Conservation (phyloP, 208 protist species). For the Angomonas ambiguus region DNA sequence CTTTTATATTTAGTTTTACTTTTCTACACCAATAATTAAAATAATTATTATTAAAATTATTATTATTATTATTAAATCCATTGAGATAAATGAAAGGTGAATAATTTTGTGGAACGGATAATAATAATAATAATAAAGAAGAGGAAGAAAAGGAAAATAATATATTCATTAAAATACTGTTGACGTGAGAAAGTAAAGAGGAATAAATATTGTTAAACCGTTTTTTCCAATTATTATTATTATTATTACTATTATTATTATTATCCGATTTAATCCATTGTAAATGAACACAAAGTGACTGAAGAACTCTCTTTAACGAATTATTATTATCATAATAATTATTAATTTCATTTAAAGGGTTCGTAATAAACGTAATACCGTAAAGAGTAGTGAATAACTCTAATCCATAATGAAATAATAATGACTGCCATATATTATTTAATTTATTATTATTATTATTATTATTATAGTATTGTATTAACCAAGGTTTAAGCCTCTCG, state of each 20-base stretch:
- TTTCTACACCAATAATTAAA: background rate
- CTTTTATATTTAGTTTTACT: background rate
- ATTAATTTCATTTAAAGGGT: too few relatives aligned
- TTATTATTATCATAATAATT: conserved; percentile 4
- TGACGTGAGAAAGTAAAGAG: background rate
- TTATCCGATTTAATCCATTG: background rate
- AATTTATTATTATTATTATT: conserved; percentile 4
- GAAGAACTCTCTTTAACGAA: too few relatives aligned
- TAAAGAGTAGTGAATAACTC: too few relatives aligned
- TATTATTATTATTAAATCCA: conserved; percentile 2
- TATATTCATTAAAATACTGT: background rate
- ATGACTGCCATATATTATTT: too few relatives aligned
- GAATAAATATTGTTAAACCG: background rate
- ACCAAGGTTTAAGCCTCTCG: background rate
- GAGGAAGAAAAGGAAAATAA: background rate
- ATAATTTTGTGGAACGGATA: background rate
- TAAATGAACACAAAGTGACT: background rate
- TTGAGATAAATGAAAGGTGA: conserved; percentile 3
- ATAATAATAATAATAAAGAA: background rate
- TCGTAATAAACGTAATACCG: too few relatives aligned
- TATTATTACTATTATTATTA: too few relatives aligned
- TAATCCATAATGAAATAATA: too few relatives aligned
- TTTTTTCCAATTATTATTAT: background rate
- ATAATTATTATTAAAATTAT: conserved; percentile 1
- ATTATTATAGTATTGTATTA: conserved; percentile 2